Conservation (phyloP, 2,329 filamentous ascomycete species). For the Penicillium olsonii region DNA sequence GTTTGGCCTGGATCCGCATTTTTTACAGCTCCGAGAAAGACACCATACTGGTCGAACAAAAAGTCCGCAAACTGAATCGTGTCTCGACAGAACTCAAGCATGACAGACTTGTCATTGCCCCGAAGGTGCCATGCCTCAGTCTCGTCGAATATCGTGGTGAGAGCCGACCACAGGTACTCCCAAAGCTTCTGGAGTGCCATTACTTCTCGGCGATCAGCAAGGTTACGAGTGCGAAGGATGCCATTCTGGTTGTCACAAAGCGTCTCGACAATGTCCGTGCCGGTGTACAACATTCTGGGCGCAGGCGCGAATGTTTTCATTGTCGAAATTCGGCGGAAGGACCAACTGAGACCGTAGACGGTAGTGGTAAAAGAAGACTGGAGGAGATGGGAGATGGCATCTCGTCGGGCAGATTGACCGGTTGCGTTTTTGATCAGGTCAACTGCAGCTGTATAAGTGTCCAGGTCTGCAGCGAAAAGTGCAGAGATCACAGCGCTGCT, state of each 20-base stretch:
- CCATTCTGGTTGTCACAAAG: conserved; percentile 65
- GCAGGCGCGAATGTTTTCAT: conserved; percentile 62
- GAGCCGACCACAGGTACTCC: conserved; percentile 77
- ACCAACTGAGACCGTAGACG: conserved; percentile 58
- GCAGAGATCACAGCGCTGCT: conserved; percentile 75
- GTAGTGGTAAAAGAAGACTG: conserved; percentile 58
- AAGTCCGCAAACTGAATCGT: conserved; percentile 91
- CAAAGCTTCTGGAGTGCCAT: conserved; percentile 75
- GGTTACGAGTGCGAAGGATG: conserved; percentile 58
- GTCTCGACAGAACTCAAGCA: conserved; percentile 93
- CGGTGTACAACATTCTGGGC: conserved; percentile 61
- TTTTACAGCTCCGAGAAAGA: conserved; percentile 72
- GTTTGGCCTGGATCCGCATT: conserved; percentile 44
- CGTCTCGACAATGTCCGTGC: conserved; percentile 63
- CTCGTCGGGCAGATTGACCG: conserved; percentile 63
- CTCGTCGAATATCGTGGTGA: conserved; percentile 77
- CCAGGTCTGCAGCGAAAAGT: conserved; percentile 77
- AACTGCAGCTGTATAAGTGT: conserved; percentile 76
- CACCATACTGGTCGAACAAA: conserved; percentile 79
- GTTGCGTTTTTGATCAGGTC: conserved; percentile 83
- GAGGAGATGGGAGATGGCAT: conserved; percentile 64
- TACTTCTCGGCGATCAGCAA: conserved; percentile 62
- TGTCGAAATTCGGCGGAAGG: conserved; percentile 57
- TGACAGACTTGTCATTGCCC: conserved; percentile 68
- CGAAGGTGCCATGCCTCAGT: conserved; percentile 79